Evolutionary conservation across 2,329 filamentous ascomycete species (phyloP), one percentile per base, ranked within the genome.

Genomic region (Fusarium nanum): DNA sequence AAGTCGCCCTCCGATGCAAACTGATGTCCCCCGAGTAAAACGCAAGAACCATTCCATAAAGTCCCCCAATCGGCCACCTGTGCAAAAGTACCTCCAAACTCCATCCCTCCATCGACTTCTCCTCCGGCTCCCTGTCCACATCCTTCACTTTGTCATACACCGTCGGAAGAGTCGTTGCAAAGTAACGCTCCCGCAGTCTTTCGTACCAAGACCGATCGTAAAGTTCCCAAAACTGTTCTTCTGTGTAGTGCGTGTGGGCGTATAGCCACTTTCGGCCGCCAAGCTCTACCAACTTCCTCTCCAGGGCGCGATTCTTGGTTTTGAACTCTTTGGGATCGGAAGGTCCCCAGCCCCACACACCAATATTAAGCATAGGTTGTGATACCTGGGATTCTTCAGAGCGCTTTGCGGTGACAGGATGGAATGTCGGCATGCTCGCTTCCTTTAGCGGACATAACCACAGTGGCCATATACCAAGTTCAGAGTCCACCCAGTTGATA

Each of bases 181-280:
- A 76, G 76, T 91, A 92, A 71, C 88, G 89, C 18, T 72, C 57
- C n/a, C 90, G 81, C 64, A 92, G 79, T 0, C 72, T 78, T 40
- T 91, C 84, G 73, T 92, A 92, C 83, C 83, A 86, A 11, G 77
- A 69, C 22, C 81, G 78, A 67, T 88, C 84, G 71, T 92, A 91
- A 20, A 88, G 80, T 12, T 78, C 71, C 88, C 89, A 91, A 77
- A 91, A 92, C 72, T 90, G 87, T 0, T 84, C 80, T 68, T 92
- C 86, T 1, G 85, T 85, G 76, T 94, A 94, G 78, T 93, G 94
- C 0, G 91, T 89, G 72, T 93, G 91, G 1, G 92, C 92, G 76
- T 95, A 95, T 5, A 95, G 81, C 90, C 92, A 94, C 79, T 95
- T 95, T 81, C 91, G 88, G 0, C 92, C 93, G 14, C 89, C 88